Evolutionary conservation across 2,329 filamentous ascomycete genomes (phyloP).

Genomic region (Fusarium hostae): DNA sequence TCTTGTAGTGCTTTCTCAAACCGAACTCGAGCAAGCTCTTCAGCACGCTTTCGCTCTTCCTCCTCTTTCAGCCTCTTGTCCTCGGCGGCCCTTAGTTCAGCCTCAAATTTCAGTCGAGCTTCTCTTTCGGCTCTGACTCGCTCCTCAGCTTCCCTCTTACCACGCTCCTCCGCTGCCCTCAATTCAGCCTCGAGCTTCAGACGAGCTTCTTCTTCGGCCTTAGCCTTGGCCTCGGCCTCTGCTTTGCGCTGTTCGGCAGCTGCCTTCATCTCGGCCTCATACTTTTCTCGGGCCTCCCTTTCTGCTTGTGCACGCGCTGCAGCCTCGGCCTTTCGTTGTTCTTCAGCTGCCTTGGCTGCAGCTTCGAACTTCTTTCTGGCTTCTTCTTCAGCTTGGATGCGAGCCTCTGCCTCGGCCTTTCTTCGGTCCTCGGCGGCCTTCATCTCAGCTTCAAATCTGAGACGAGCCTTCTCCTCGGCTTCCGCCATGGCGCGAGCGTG

Average conservation of each 20-base stretch:
- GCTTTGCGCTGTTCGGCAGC: slow-evolving; percentile 59
- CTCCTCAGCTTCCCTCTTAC: slow-evolving; percentile 61
- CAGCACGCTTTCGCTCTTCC: slow-evolving; percentile 55
- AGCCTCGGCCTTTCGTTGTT: slow-evolving; percentile 32
- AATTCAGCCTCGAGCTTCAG: slow-evolving; percentile 60
- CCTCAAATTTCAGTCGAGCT: slow-evolving; percentile 53
- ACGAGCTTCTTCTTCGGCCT: slow-evolving; percentile 58
- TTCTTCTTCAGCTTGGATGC: slow-evolving; percentile 57
- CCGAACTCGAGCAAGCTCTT: slow-evolving; percentile 58
- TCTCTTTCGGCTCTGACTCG: slow-evolving; percentile 53
- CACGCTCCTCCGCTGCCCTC: slow-evolving; percentile 56
- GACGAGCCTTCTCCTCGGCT: slow-evolving; percentile 58
- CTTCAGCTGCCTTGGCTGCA: slow-evolving; percentile 54
- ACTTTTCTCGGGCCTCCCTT: slow-evolving; percentile 59
- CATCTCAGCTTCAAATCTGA: slow-evolving; percentile 59
- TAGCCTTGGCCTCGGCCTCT: slow-evolving; percentile 58
- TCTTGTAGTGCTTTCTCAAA: slow-evolving; percentile 57
- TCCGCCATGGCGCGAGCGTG: slow-evolving; percentile 58
- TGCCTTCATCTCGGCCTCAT: slow-evolving; percentile 57
- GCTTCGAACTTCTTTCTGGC: slow-evolving; percentile 59
- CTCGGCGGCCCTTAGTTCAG: slow-evolving; percentile 57
- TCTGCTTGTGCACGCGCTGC: slow-evolving; percentile 33
- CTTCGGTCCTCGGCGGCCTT: slow-evolving; percentile 56
- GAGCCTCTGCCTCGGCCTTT: slow-evolving; percentile 60
- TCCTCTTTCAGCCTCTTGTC: slow-evolving; percentile 55